Evolutionary conservation across 2,329 filamentous ascomycete species (phyloP).

Genomic region (Penicillium palitans): DNA sequence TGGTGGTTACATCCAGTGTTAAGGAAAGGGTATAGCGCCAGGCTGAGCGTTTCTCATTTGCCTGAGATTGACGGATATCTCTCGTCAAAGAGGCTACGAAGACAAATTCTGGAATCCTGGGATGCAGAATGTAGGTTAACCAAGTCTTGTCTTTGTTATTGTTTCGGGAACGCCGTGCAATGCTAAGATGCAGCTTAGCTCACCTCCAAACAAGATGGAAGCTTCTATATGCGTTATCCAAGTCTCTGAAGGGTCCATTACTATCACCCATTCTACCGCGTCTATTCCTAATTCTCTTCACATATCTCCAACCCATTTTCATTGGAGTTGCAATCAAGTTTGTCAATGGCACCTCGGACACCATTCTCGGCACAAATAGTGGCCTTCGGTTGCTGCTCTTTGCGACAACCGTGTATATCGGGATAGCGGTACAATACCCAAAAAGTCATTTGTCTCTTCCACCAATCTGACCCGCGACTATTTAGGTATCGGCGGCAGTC

Average conservation of each 20-base stretch:
- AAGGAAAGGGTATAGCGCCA: not conserved
- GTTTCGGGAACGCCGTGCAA: not conserved
- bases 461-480: not conserved
- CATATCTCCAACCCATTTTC: not conserved
- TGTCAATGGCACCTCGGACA: not conserved
- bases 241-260: not conserved
- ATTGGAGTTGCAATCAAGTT: not conserved
- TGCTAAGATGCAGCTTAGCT: not conserved
- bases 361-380: not conserved
- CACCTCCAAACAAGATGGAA: not conserved
- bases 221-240: not conserved
- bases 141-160: not conserved
- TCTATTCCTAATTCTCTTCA: not conserved
- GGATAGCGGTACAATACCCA: not conserved
- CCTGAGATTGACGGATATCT: not conserved
- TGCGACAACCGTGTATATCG: not conserved
- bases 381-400: not conserved
- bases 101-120: not conserved
- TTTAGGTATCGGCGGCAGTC: not conserved
- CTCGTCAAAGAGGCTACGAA: not conserved
- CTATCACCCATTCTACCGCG: not conserved
- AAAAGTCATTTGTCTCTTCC: not conserved
- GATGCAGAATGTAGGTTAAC: not conserved
- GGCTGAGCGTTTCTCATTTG: not conserved
- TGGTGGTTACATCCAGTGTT: not conserved